phyloP scores from a whole-genome alignment of 2,329 filamentous ascomycete genomes.

The Xylariaceae sp. region DNA sequence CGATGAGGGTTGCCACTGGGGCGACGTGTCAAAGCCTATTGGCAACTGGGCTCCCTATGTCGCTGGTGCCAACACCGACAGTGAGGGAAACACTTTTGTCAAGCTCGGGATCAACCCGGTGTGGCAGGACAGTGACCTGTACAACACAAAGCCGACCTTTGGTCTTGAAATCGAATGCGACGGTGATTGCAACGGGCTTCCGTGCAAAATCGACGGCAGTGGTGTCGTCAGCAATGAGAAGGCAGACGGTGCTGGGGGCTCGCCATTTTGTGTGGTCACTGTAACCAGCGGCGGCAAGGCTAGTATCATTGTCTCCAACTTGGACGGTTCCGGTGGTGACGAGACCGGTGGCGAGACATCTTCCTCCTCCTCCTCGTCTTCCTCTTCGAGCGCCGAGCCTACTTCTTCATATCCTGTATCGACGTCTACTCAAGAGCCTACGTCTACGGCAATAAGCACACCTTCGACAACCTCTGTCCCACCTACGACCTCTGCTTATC shows the following conservation, averaged over 20 bases:
- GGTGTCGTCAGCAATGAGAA: slow-evolving; percentile 51
- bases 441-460: slow-evolving; percentile 5
- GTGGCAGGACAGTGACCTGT: slow-evolving; percentile 53
- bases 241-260: slow-evolving; percentile 59
- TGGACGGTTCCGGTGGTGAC: slow-evolving; percentile 38
- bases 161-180: slow-evolving; percentile 67
- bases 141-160: slow-evolving; percentile 54
- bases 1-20: slow-evolving; percentile 66
- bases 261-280: slow-evolving; percentile 71
- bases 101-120: slow-evolving; percentile 77
- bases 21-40: slow-evolving; percentile 52
- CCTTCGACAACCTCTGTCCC: neutral
- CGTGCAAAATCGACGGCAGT: slow-evolving; percentile 58
- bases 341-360: neutral
- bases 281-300: slow-evolving; percentile 61
- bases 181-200: slow-evolving; percentile 64
- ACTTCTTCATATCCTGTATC: slow-evolving; percentile 19
- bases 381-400: neutral
- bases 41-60: slow-evolving; percentile 78
- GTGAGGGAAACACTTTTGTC: slow-evolving; percentile 61
- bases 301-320: slow-evolving; percentile 57
- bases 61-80: slow-evolving; percentile 66
- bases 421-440: slow-evolving; percentile 21
- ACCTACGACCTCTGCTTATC: neutral
- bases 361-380: too few relatives aligned